Evolutionary conservation across 2,329 filamentous ascomycete genomes (phyloP).

Genomic region (Calonectria honghensis): DNA sequence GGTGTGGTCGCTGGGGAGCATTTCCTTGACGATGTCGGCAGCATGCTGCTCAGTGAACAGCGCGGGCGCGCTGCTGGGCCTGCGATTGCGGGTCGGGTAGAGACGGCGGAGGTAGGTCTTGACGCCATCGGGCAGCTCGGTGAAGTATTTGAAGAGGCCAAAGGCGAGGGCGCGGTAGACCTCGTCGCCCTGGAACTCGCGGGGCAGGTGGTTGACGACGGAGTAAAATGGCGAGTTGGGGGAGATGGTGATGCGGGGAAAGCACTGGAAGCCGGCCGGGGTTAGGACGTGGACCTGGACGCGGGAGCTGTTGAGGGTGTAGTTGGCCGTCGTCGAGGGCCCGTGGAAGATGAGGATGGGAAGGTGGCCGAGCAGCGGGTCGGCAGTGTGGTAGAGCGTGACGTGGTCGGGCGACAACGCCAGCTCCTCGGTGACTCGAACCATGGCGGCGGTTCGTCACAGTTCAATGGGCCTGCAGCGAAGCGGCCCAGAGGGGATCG

Average conservation of each 20-base stretch:
- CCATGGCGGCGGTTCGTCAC: constrained; percentile 78
- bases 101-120: constrained; percentile 81
- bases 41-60: constrained; percentile 95
- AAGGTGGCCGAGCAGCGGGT: constrained; percentile 87
- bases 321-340: constrained; percentile 90
- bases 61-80: constrained; percentile 78
- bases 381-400: constrained; percentile 91
- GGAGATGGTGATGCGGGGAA: constrained; percentile 92
- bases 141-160: constrained; percentile 94
- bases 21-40: constrained; percentile 89
- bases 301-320: constrained; percentile 90
- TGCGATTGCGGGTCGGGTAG: constrained; percentile 73
- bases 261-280: constrained; percentile 91
- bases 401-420: constrained; percentile 87
- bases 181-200: constrained; percentile 97
- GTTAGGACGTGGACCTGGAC: constrained; percentile 96
- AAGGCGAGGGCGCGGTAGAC: constrained; percentile 93
- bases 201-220: constrained; percentile 91
- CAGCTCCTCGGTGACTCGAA: constrained; percentile 86
- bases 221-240: constrained; percentile 94
- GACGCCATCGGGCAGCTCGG: constrained; percentile 85
- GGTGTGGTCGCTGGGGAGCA: constrained; percentile 87
- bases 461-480: constrained; percentile 48
- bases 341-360: constrained; percentile 95
- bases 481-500: constrained; percentile 41